These are phyloP conservation scores for Vicia sativa DNA, from an alignment of 306 rosid species.

Conservation along the genomic window DNA sequence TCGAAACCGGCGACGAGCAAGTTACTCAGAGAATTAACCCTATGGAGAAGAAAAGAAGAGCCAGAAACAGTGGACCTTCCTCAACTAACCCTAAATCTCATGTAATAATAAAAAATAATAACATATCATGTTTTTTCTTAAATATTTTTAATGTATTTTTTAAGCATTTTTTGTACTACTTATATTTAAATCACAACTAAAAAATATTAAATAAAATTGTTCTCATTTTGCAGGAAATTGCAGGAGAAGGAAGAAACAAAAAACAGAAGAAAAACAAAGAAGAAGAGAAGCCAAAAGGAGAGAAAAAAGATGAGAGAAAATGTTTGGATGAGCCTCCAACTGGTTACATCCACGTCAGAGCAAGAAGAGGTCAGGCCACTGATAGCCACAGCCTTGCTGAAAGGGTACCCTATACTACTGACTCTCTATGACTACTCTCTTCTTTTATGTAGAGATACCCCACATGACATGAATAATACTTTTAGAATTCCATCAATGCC, in stretches of 20 bases:
- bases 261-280: slow-evolving; percentile 59
- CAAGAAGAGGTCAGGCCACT: slow-evolving; percentile 95
- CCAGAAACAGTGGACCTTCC: slow-evolving; percentile 46
- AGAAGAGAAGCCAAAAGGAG: slow-evolving; percentile 46
- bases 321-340: slow-evolving; percentile 62
- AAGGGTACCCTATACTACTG: slow-evolving; percentile 55
- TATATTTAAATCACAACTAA: too few relatives aligned
- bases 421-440: too few relatives aligned
- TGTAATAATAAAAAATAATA: slow-evolving; percentile 34
- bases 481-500: slow-evolving; percentile 32
- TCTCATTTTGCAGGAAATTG: slow-evolving; percentile 35
- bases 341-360: slow-evolving; percentile 91
- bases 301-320: slow-evolving; percentile 52
- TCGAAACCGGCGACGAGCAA: slow-evolving; percentile 65
- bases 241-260: slow-evolving; percentile 49
- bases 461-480: not conserved
- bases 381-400: slow-evolving; percentile 99
- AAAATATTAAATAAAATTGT: not conserved
- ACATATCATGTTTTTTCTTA: too few relatives aligned
- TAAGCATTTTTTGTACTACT: too few relatives aligned
- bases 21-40: slow-evolving; percentile 50
- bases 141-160: too few relatives aligned
- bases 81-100: slow-evolving; percentile 49
- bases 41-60: slow-evolving; percentile 53
- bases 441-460: not conserved